A percentile compares a stretch with the other conserved stretches of the same genome.
These are phyloP conservation scores for Rhizodiscina lignyota DNA, from an alignment of 495 filamentous ascomycete genomes.

Conservation along the genomic window DNA sequence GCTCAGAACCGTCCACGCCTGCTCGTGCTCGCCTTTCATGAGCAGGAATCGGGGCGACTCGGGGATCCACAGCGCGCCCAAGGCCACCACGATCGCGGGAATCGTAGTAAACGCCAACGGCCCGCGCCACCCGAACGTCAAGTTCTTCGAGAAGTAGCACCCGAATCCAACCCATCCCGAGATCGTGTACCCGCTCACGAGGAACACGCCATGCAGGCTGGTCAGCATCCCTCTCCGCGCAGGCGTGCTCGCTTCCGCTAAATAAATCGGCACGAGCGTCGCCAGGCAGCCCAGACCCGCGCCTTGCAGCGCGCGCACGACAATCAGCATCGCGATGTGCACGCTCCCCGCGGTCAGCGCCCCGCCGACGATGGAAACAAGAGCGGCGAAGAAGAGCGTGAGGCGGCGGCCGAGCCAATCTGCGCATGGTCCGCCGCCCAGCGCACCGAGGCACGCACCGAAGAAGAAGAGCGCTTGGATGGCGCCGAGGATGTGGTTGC, in stretches of 20 bases:
- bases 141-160: constrained; percentile 3
- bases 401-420: background rate
- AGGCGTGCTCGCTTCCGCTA: constrained; percentile 1
- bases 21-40: constrained; percentile 4
- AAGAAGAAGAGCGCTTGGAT: background rate
- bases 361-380: constrained; percentile 10
- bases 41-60: constrained; percentile 44
- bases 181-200: constrained; percentile 1
- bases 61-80: constrained; percentile 30
- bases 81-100: constrained; percentile 16
- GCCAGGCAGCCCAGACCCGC: constrained; percentile 5
- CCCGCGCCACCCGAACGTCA: constrained; percentile 3
- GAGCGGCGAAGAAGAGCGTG: constrained; percentile 4
- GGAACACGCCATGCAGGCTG: constrained; percentile 3
- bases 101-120: constrained; percentile 1
- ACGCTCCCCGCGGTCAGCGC: constrained; percentile 15
- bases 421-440: background rate
- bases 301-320: constrained; percentile 4
- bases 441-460: background rate
- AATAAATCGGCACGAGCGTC: constrained; percentile 5
- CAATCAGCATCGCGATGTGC: constrained; percentile 4
- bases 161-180: constrained; percentile 3
- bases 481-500: background rate
- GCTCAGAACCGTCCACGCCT: constrained; percentile 7
- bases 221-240: constrained; percentile 2